Conservation (phyloP, 2,329 filamentous ascomycete genomes). For the Orbilia brochopaga region DNA sequence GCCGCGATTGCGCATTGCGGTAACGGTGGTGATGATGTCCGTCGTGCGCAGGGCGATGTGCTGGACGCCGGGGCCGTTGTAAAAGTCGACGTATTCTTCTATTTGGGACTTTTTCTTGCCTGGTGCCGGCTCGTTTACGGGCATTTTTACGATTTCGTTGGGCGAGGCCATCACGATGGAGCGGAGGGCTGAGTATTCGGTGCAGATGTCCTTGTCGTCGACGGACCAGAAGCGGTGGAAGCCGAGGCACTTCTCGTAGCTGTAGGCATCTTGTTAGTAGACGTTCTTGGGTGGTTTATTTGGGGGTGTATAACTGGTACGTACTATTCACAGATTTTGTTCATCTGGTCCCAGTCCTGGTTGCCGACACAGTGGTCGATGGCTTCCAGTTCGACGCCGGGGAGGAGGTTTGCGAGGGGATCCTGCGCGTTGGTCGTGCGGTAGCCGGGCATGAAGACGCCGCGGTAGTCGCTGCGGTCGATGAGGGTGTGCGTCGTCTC, state of each 20-base stretch:
- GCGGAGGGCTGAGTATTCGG: constrained; percentile 86
- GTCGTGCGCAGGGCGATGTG: constrained; percentile 85
- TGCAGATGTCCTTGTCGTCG: constrained; percentile 90
- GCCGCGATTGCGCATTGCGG: constrained; percentile 79
- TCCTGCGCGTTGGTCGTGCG: constrained; percentile 63
- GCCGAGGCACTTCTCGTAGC: constrained; percentile 85
- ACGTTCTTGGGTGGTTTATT: neutral
- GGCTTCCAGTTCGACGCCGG: constrained; percentile 64
- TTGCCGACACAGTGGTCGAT: constrained; percentile 98
- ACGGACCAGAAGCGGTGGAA: constrained; percentile 99
- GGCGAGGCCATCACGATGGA: constrained; percentile 88
- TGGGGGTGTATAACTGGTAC: constrained; percentile 49
- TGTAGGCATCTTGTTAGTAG: constrained; percentile 61
- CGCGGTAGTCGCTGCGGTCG: constrained; percentile 71
- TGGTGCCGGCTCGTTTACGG: constrained; percentile 91
- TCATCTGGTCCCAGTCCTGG: constrained; percentile 92
- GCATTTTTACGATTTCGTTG: constrained; percentile 92
- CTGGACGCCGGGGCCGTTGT: constrained; percentile 86
- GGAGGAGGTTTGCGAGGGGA: constrained; percentile 58
- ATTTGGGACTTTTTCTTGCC: constrained; percentile 94
- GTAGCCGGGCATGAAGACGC: constrained; percentile 84
- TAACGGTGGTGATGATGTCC: constrained; percentile 79
- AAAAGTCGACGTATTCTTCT: constrained; percentile 90
- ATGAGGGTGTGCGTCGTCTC: constrained; percentile 95
- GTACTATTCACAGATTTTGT: constrained; percentile 67